Evolutionary conservation across 1,139 yeast species (phyloP).

Genomic region (Magnusiomyces clavatus): DNA sequence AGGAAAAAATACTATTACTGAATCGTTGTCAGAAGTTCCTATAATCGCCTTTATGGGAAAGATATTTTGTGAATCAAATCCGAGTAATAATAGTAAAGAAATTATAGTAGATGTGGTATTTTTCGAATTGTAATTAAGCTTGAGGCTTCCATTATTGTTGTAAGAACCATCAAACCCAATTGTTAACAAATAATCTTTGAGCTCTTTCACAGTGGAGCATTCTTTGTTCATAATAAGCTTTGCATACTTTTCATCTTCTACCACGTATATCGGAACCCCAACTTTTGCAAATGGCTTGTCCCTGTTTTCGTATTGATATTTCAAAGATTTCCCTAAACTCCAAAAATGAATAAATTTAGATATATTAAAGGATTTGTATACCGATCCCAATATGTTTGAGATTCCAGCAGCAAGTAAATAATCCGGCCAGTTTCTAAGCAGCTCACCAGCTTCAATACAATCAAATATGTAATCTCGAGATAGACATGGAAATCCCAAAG

Average conservation of each 20-base stretch:
- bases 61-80: not conserved
- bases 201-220: constrained; percentile 9
- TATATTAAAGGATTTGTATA: constrained; percentile 20
- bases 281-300: constrained; percentile 17
- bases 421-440: constrained; percentile 38
- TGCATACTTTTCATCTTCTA: constrained; percentile 10
- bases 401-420: constrained; percentile 72
- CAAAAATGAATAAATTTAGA: constrained; percentile 21
- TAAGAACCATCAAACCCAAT: constrained; percentile 1
- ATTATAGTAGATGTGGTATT: not conserved
- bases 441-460: constrained; percentile 34
- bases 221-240: not conserved
- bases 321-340: constrained; percentile 17
- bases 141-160: not conserved
- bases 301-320: constrained; percentile 23
- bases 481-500: constrained; percentile 83
- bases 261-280: constrained; percentile 20
- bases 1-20: not conserved
- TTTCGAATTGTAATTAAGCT: not conserved
- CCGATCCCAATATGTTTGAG: constrained; percentile 33
- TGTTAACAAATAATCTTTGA: constrained; percentile 3
- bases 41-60: constrained; percentile 3
- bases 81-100: not conserved
- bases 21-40: constrained; percentile 4
- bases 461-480: constrained; percentile 55